A percentile compares a stretch with the other conserved stretches of the same genome.
phyloP scores from a whole-genome alignment of 2,329 filamentous ascomycete genomes.

The Rutstroemia sp. region DNA sequence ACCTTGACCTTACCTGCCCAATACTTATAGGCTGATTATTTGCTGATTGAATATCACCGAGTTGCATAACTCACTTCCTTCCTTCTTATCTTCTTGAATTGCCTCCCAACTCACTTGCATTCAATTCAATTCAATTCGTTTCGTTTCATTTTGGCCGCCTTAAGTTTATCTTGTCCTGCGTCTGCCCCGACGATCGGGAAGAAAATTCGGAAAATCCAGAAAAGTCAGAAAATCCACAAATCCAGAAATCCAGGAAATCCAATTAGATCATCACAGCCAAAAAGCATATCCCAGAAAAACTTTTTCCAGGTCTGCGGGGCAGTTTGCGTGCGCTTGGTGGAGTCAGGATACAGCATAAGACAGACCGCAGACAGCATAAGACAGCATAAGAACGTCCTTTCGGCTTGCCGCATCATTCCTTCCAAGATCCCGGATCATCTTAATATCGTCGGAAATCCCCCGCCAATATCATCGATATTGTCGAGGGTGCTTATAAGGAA shows the following conservation, averaged over 20 bases:
- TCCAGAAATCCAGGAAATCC: no score
- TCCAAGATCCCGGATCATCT: not conserved
- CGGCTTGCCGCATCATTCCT: not conserved
- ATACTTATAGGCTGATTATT: slow-evolving; percentile 12
- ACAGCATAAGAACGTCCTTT: not conserved
- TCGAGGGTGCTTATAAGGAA: not conserved
- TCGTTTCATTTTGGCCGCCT: no score
- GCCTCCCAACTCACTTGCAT: not conserved
- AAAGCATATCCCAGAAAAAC: no score
- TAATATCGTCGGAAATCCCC: not conserved
- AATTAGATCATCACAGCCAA: no score
- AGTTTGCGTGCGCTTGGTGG: not conserved
- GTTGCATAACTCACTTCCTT: not conserved
- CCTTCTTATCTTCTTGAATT: slow-evolving; percentile 1
- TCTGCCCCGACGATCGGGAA: no score
- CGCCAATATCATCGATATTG: not conserved
- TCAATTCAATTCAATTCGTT: not conserved
- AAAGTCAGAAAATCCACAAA: no score
- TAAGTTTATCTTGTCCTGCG: no score
- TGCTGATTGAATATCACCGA: not conserved
- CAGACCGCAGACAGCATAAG: not conserved
- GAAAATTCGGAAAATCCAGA: no score
- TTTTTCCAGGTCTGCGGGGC: no score
- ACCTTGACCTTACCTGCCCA: slow-evolving; percentile 25
- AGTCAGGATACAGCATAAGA: no score